phyloP scores from a whole-genome alignment of 2,329 filamentous ascomycete genomes.

The Corynespora cassiicola region DNA sequence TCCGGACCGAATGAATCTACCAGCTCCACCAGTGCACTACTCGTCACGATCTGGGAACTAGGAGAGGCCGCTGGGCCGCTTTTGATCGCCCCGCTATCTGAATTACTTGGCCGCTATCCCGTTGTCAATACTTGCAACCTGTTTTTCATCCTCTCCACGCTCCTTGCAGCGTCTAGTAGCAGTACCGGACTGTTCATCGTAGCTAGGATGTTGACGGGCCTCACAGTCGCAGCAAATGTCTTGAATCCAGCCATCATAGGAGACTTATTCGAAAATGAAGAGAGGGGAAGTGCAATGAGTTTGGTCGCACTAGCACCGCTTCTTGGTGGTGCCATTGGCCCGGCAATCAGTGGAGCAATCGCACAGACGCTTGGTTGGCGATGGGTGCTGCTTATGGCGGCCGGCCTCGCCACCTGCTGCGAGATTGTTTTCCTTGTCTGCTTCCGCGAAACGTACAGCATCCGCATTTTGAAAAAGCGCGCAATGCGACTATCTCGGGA shows the following conservation, averaged over 20 bases:
- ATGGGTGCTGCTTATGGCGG: slow-evolving; percentile 58
- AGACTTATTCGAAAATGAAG: slow-evolving; percentile 65
- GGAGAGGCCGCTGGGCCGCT: slow-evolving; percentile 44
- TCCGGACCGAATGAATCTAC: slow-evolving; percentile 27
- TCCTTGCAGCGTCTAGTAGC: slow-evolving; percentile 47
- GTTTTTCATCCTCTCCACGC: slow-evolving; percentile 52
- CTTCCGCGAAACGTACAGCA: slow-evolving; percentile 68
- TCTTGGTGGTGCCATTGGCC: slow-evolving; percentile 64
- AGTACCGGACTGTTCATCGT: slow-evolving; percentile 49
- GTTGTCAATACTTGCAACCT: slow-evolving; percentile 47
- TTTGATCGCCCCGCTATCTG: slow-evolving; percentile 42
- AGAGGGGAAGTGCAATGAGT: slow-evolving; percentile 65
- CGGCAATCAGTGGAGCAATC: slow-evolving; percentile 62
- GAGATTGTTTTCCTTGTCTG: slow-evolving; percentile 59
- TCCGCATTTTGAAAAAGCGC: slow-evolving; percentile 55
- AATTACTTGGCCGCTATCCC: slow-evolving; percentile 39
- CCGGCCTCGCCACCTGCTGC: slow-evolving; percentile 54
- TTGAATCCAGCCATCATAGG: slow-evolving; percentile 69
- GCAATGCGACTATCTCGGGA: slow-evolving; percentile 26
- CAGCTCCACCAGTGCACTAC: slow-evolving; percentile 32
- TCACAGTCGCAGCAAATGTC: slow-evolving; percentile 58
- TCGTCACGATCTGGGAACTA: slow-evolving; percentile 46
- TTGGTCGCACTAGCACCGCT: slow-evolving; percentile 64
- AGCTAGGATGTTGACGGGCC: slow-evolving; percentile 52
- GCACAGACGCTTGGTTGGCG: slow-evolving; percentile 64